Evolutionary conservation across 495 filamentous ascomycete genomes (phyloP).

Genomic region (Gamarada debralockiae): DNA sequence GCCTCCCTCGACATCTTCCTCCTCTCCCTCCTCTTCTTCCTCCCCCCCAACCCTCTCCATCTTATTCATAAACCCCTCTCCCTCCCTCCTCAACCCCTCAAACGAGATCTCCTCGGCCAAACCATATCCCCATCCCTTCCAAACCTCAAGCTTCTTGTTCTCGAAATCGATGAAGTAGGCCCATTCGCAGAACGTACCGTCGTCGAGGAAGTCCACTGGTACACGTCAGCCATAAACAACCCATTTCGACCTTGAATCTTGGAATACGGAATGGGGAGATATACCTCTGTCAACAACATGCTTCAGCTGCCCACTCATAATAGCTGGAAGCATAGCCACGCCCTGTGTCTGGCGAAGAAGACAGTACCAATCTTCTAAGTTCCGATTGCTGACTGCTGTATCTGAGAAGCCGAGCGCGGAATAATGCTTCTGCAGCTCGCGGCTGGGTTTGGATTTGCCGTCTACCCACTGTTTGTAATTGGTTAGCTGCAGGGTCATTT

Average conservation of each 20-base stretch:
- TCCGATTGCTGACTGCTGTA: not conserved
- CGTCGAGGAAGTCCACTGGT: slow-evolving; percentile 6
- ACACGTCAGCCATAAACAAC: not conserved
- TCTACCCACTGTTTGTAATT: slow-evolving; percentile 1
- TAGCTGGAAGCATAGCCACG: not conserved
- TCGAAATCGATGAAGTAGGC: slow-evolving; percentile 13
- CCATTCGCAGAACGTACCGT: slow-evolving; percentile 8
- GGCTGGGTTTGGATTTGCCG: not conserved
- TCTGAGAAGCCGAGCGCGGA: not conserved
- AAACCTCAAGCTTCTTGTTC: slow-evolving; percentile 1
- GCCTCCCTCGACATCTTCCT: too few species aligned
- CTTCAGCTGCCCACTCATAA: not conserved
- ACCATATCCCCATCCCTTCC: not conserved
- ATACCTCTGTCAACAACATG: not conserved
- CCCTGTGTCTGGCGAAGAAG: not conserved
- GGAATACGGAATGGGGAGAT: not conserved
- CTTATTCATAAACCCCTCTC: not conserved
- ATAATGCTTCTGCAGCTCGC: not conserved
- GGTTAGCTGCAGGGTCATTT: not conserved
- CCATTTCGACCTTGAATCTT: not conserved
- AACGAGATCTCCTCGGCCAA: slow-evolving; percentile 4
- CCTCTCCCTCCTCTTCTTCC: not conserved
- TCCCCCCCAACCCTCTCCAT: not conserved
- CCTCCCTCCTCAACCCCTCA: slow-evolving; percentile 30
- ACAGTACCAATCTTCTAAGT: slow-evolving; percentile 1